Percentiles rank a stretch among this genome's conserved stretches.
Evolutionary conservation across 2,329 filamentous ascomycete genomes (phyloP).

Genomic region (Pyrenochaeta sp.): DNA sequence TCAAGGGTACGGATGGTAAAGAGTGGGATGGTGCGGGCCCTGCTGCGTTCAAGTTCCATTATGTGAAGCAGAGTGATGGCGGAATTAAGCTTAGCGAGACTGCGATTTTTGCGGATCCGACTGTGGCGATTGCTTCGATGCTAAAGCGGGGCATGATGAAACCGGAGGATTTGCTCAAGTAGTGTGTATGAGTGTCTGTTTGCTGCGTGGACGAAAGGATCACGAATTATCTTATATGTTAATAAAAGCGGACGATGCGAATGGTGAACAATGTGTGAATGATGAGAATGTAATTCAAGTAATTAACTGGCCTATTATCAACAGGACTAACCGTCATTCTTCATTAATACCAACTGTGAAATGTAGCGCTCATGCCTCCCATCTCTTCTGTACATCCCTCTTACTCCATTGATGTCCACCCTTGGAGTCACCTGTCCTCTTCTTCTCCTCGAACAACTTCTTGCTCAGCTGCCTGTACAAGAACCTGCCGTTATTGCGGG

Average conservation of each 20-base stretch:
- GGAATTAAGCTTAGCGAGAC: slow-evolving; percentile 9
- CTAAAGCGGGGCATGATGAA: slow-evolving; percentile 24
- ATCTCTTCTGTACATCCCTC: slow-evolving; percentile 30
- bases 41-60: slow-evolving; percentile 15
- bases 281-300: too few relatives aligned
- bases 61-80: slow-evolving; percentile 5
- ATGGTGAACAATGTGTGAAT: too few relatives aligned
- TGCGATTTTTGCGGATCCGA: slow-evolving; percentile 16
- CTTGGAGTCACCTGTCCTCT: slow-evolving; percentile 52
- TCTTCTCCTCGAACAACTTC: slow-evolving; percentile 69
- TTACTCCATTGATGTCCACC: slow-evolving; percentile 59
- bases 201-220: too few relatives aligned
- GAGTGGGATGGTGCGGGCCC: slow-evolving; percentile 19
- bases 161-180: slow-evolving; percentile 21
- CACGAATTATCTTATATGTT: too few relatives aligned
- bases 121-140: slow-evolving; percentile 14
- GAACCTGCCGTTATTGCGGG: slow-evolving; percentile 64
- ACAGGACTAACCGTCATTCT: too few relatives aligned
- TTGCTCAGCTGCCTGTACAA: slow-evolving; percentile 71
- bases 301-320: too few relatives aligned
- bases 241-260: too few relatives aligned
- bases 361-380: slow-evolving; percentile 8
- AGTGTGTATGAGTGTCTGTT: neutral
- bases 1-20: slow-evolving; percentile 9
- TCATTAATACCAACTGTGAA: too few relatives aligned